phyloP scores from a whole-genome alignment of 352 stramenopile genomes.

The Aphanomyces euteiches region DNA sequence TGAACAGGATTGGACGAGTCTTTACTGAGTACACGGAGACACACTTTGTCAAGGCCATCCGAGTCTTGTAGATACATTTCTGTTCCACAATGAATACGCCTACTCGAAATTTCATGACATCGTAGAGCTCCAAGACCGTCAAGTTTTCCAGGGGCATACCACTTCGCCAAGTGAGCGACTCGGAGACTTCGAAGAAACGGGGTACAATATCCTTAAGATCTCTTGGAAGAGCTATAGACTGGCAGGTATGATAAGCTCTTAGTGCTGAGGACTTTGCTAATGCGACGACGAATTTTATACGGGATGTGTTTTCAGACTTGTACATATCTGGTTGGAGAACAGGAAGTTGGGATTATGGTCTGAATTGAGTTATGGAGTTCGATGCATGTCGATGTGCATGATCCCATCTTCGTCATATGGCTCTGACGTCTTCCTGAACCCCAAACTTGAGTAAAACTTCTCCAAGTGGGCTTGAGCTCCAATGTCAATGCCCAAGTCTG shows the following conservation, averaged over 20 bases:
- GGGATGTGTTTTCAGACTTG: too few species aligned
- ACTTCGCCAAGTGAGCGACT: too few species aligned
- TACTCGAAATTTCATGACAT: constrained; percentile 18
- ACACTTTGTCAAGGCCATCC: constrained; percentile 18
- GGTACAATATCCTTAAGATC: too few species aligned
- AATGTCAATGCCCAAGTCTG: constrained; percentile 4
- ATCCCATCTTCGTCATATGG: constrained; percentile 19
- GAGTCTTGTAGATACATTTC: constrained; percentile 15
- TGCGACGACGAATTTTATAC: too few species aligned
- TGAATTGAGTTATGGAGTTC: not conserved
- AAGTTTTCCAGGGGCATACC: not conserved
- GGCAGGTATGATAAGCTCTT: too few species aligned
- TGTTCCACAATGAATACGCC: constrained; percentile 20
- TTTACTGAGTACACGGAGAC: constrained; percentile 1
- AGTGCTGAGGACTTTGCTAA: too few species aligned
- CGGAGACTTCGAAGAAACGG: too few species aligned
- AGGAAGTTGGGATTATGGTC: not conserved
- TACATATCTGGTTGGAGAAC: too few species aligned
- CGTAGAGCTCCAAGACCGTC: constrained; percentile 15
- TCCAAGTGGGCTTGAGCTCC: constrained; percentile 20
- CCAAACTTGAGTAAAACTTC: constrained; percentile 16
- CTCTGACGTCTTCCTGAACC: constrained; percentile 20
- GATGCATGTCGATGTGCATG: constrained; percentile 26
- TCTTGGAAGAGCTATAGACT: too few species aligned
- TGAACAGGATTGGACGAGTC: too few species aligned